Base-by-base conservation (phyloP, 371 early-diverging fungal genomes). In the Coemansia sp. region DNA sequence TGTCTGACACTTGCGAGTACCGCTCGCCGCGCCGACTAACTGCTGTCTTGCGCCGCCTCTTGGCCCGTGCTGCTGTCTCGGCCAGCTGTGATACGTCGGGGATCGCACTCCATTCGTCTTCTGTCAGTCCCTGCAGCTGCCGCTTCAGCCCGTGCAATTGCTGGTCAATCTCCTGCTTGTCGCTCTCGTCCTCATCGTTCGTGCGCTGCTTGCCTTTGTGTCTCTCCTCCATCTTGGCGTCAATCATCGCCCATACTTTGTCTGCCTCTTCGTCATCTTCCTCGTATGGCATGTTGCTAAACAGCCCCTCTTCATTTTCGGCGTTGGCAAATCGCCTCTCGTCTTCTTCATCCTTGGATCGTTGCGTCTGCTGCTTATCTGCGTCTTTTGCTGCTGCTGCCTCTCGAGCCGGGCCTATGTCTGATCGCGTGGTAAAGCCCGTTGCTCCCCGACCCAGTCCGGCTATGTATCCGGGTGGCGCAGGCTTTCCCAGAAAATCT, bases 201-300 rank as follows among this genome's bases (percentile, higher is more conserved):
- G 78, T 40, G n/a, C 26, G 80, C 14, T 48, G 39, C 53, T 18
- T 33, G 30, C 48, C 40, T 25, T 56, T 69, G 55, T 69, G 85
- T 44, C 97, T 84, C 69, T 93, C 91, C 71, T 94, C 95, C 93
- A 96, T 94, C 64, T 89, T 91, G 16, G 84, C 80, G 65, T 96
- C 98, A 33, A 33, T 33, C 37, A 33, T 33, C 37, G 37, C 37
- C 37, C 37, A 98, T 5, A 97, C 93, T 50, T 86, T 80, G 74
- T 97, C 97, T 0, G 99, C 99, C 75, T 98, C 99, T 78, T 96
- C 97, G 74, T 98, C 98, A 75, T 97, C 97, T 47, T 91, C 90
- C 64, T 95, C 97, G 69, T 97, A 96, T 2, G 95, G 95, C 33
- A 86, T 86, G 2, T 88, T 83, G 61, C 88, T 88, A 79, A 96